Percentiles rank a stretch among this genome's conserved stretches.
Evolutionary conservation across 1,284 basidiomycete genomes (phyloP).

Genomic region (Pseudozyma tsukubaensis): DNA sequence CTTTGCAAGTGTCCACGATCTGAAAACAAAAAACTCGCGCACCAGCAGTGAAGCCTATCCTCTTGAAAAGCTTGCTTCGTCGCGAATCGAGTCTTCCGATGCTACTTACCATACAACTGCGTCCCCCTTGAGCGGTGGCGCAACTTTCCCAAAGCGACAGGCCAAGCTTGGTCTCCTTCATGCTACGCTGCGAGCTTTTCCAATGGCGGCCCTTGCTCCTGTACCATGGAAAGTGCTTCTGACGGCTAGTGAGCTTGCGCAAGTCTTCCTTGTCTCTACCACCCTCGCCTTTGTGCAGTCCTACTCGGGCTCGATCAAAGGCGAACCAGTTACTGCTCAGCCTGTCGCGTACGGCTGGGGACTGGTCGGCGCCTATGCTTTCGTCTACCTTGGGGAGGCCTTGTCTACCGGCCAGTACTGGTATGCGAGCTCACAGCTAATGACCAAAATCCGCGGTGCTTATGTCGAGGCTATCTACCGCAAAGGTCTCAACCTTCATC

Average conservation of each 20-base stretch:
- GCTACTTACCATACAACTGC: not conserved
- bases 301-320: slow-evolving; percentile 16
- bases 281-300: slow-evolving; percentile 59
- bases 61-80: slow-evolving; percentile 24
- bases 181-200: slow-evolving; percentile 47
- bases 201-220: slow-evolving; percentile 44
- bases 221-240: slow-evolving; percentile 51
- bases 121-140: slow-evolving; percentile 4
- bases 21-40: slow-evolving; percentile 17
- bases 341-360: slow-evolving; percentile 60
- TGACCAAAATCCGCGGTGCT: slow-evolving; percentile 54
- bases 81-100: not conserved
- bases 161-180: slow-evolving; percentile 32
- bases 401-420: slow-evolving; percentile 53
- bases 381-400: slow-evolving; percentile 54
- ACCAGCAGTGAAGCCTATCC: slow-evolving; percentile 24
- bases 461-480: slow-evolving; percentile 59
- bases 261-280: slow-evolving; percentile 55
- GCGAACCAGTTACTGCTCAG: slow-evolving; percentile 23
- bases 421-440: slow-evolving; percentile 44
- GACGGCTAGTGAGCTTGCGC: slow-evolving; percentile 46
- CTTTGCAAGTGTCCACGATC: not conserved
- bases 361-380: slow-evolving; percentile 60
- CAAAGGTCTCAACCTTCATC: slow-evolving; percentile 58
- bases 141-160: slow-evolving; percentile 22